Evolutionary conservation across 1,139 yeast genomes (phyloP).

Genomic region (Hansenula lynferdii): DNA sequence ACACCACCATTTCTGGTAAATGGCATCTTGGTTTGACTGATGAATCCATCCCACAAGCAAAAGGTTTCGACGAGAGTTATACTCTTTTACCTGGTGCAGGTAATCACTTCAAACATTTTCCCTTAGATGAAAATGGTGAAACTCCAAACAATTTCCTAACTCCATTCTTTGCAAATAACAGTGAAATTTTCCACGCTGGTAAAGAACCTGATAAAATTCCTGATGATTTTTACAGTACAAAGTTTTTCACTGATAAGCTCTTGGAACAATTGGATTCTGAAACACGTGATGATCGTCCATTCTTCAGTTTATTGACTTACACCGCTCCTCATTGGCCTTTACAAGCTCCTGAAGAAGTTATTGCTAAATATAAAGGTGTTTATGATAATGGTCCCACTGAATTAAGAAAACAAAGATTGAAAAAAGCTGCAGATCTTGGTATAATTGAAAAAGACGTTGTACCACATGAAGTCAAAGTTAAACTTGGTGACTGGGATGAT

Average conservation of each 20-base stretch:
- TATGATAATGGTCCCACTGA: slow-evolving; percentile 47
- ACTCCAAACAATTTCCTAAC: slow-evolving; percentile 18
- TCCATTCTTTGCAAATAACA: slow-evolving; percentile 20
- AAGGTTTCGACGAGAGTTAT: slow-evolving; percentile 50
- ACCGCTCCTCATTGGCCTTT: slow-evolving; percentile 64
- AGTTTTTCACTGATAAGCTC: slow-evolving; percentile 41
- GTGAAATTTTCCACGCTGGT: slow-evolving; percentile 16
- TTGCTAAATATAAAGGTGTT: slow-evolving; percentile 42
- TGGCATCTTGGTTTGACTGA: slow-evolving; percentile 52
- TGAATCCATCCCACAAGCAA: slow-evolving; percentile 45
- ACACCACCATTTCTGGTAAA: slow-evolving; percentile 49
- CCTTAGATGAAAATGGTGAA: slow-evolving; percentile 22
- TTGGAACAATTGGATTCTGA: slow-evolving; percentile 29
- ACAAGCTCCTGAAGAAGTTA: slow-evolving; percentile 46
- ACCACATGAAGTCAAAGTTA: slow-evolving; percentile 43
- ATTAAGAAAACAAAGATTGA: slow-evolving; percentile 35
- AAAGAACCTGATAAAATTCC: slow-evolving; percentile 26
- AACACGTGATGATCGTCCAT: slow-evolving; percentile 35
- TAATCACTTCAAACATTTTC: slow-evolving; percentile 48
- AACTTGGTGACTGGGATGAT: slow-evolving; percentile 38
- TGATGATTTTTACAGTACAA: slow-evolving; percentile 43
- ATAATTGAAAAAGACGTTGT: slow-evolving; percentile 37
- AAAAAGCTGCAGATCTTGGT: slow-evolving; percentile 37
- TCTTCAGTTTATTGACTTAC: slow-evolving; percentile 47
- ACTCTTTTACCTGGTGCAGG: slow-evolving; percentile 55